phyloP scores from a whole-genome alignment of 768 basidiomycete species.

The Leucocoprinus sp. region DNA sequence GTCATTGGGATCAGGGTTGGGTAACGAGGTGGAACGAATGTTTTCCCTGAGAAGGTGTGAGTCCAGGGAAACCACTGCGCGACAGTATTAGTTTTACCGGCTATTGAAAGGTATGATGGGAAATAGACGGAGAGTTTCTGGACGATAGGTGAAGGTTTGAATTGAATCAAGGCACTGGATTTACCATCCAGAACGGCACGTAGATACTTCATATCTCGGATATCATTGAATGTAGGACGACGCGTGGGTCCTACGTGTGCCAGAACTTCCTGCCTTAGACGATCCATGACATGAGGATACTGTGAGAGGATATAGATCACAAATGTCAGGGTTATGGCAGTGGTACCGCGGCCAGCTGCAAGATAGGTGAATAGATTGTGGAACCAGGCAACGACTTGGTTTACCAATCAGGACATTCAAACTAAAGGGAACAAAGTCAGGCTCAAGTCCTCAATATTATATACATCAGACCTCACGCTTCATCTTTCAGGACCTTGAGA shows the following conservation, averaged over 20 bases:
- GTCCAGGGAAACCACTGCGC: not conserved
- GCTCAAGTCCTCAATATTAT: too few relatives aligned
- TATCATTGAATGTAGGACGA: slow-evolving; percentile 32
- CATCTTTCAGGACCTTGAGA: slow-evolving; percentile 29
- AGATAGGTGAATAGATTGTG: slow-evolving; percentile 12
- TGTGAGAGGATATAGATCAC: slow-evolving; percentile 37
- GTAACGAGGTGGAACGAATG: not conserved
- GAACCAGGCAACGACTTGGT: not conserved
- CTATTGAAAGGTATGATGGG: slow-evolving; percentile 38
- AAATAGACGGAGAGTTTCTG: slow-evolving; percentile 17
- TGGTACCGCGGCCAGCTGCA: slow-evolving; percentile 38
- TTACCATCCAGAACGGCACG: slow-evolving; percentile 37
- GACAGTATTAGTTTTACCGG: slow-evolving; percentile 24
- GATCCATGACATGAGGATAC: slow-evolving; percentile 31
- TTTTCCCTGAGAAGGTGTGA: slow-evolving; percentile 20
- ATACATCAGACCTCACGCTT: too few relatives aligned
- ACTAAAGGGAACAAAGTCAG: slow-evolving; percentile 29
- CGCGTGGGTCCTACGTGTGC: slow-evolving; percentile 25
- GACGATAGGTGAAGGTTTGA: not conserved
- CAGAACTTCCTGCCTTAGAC: slow-evolving; percentile 36
- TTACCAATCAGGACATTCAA: slow-evolving; percentile 39
- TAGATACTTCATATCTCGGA: slow-evolving; percentile 35
- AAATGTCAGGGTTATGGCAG: slow-evolving; percentile 35
- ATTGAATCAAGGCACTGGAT: not conserved
- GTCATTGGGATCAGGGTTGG: not conserved